Conservation (phyloP, 352 stramenopile genomes). For the Lagenidium giganteum region DNA sequence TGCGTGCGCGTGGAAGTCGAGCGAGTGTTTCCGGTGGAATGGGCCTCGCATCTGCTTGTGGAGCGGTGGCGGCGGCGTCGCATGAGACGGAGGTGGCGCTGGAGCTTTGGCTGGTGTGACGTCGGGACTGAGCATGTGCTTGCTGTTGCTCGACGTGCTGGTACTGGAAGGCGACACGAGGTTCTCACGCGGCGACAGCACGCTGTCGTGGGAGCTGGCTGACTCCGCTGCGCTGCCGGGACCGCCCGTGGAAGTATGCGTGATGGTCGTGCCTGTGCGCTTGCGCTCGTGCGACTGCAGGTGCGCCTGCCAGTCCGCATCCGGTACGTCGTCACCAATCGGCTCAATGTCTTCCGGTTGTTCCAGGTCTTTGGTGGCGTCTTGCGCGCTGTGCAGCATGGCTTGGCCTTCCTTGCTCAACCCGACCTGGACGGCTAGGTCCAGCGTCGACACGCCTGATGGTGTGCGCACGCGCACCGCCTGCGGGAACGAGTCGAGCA, state of each 20-base stretch:
- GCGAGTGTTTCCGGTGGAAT: slow-evolving; percentile 34
- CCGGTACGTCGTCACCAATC: too few relatives aligned
- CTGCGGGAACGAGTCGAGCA: slow-evolving; percentile 50
- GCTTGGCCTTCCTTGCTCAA: slow-evolving; percentile 38
- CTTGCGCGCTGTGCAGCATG: slow-evolving; percentile 29
- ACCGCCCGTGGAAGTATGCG: too few relatives aligned
- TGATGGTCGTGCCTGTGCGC: too few relatives aligned
- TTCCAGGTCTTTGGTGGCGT: slow-evolving; percentile 10
- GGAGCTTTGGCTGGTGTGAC: slow-evolving; percentile 2
- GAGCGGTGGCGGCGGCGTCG: slow-evolving; percentile 16
- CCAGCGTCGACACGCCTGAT: slow-evolving; percentile 37
- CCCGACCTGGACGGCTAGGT: slow-evolving; percentile 41
- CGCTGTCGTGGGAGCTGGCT: too few relatives aligned
- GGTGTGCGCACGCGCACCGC: slow-evolving; percentile 39
- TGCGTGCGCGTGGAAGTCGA: slow-evolving; percentile 22
- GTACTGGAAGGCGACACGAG: slow-evolving; percentile 60
- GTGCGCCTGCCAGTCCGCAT: too few relatives aligned
- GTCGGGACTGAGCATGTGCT: slow-evolving; percentile 16
- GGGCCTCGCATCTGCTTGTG: slow-evolving; percentile 17
- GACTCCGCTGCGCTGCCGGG: too few relatives aligned
- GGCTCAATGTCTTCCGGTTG: neutral
- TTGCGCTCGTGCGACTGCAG: too few relatives aligned
- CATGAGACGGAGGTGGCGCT: slow-evolving; percentile 22
- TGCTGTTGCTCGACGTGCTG: slow-evolving; percentile 37
- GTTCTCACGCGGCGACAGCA: slow-evolving; percentile 24